These are phyloP conservation scores for Phytophthora uliginosa DNA, from an alignment of 352 stramenopile species.

Conservation along the genomic window DNA sequence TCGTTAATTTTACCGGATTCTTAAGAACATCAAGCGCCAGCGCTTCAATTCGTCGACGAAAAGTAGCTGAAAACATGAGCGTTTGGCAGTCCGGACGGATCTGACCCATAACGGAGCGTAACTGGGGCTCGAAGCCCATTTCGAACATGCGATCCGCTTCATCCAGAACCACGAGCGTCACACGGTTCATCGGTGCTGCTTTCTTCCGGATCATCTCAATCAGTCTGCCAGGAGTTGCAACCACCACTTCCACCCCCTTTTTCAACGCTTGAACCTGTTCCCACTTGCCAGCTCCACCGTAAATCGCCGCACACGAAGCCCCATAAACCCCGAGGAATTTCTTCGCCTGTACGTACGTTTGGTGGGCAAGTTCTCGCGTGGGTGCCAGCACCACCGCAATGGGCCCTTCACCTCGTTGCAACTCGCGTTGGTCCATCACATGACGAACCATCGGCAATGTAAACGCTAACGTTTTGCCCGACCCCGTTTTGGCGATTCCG, in stretches of 20 bases:
- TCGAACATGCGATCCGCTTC: constrained; percentile 93
- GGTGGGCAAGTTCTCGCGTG: constrained; percentile 85
- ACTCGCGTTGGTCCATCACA: constrained; percentile 89
- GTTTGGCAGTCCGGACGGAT: constrained; percentile 89
- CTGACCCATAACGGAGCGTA: constrained; percentile 85
- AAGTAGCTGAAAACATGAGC: constrained; percentile 91
- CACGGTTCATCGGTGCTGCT: constrained; percentile 63
- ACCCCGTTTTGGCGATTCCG: constrained; percentile 96
- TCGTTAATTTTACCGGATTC: constrained; percentile 85
- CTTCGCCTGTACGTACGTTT: constrained; percentile 88
- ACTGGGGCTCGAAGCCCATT: constrained; percentile 89
- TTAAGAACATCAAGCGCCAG: constrained; percentile 85
- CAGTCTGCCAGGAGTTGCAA: constrained; percentile 82
- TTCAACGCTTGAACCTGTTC: constrained; percentile 84
- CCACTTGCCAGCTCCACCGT: constrained; percentile 87
- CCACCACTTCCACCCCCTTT: constrained; percentile 80
- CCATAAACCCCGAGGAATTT: constrained; percentile 82
- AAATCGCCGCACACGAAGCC: constrained; percentile 81
- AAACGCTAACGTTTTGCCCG: constrained; percentile 98
- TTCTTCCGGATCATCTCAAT: constrained; percentile 91
- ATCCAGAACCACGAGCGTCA: constrained; percentile 91
- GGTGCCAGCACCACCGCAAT: constrained; percentile 86
- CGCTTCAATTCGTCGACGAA: constrained; percentile 73
- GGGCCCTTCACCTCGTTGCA: constrained; percentile 77
- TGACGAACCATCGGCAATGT: constrained; percentile 95